Conservation (phyloP, 2,329 filamentous ascomycete species). For the Paraconiothyrium sp. region DNA sequence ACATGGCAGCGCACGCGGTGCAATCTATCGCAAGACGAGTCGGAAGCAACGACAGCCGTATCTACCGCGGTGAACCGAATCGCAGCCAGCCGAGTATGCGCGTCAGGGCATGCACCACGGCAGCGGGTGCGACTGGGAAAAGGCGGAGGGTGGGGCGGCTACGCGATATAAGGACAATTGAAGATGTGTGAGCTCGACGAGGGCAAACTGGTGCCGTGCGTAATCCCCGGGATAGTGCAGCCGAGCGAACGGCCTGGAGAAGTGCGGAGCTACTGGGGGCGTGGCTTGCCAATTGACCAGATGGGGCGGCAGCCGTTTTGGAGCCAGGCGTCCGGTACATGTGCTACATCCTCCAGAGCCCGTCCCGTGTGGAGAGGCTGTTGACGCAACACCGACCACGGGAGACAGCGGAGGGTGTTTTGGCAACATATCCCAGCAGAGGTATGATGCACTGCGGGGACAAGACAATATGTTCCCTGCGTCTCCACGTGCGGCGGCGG, state of each 20-base stretch:
- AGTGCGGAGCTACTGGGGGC: conserved; percentile 15
- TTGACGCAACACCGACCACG: neutral
- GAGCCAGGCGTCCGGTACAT: neutral
- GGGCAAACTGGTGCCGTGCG: conserved; percentile 7
- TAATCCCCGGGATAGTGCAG: conserved; percentile 5
- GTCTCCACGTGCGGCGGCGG: conserved; percentile 4
- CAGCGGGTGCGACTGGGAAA: conserved; percentile 11
- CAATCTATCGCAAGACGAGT: conserved; percentile 29
- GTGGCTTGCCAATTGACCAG: conserved; percentile 9
- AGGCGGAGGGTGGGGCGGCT: conserved; percentile 12
- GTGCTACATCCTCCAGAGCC: neutral
- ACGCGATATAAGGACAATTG: conserved; percentile 4
- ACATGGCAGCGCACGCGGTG: conserved; percentile 39
- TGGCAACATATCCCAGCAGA: neutral
- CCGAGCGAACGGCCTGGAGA: conserved; percentile 11
- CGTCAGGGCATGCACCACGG: conserved; percentile 17
- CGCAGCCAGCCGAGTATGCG: conserved; percentile 25
- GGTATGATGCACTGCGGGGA: neutral
- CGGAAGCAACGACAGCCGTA: conserved; percentile 27
- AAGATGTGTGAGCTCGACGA: conserved; percentile 3
- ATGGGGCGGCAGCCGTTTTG: conserved; percentile 2
- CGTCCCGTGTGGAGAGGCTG: too few species aligned
- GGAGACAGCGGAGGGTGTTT: neutral
- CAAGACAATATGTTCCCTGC: neutral
- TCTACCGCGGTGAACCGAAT: conserved; percentile 22